These are phyloP conservation scores for Phyllostachys edulis DNA, from an alignment of 176 grass and related monocot species.

Conservation along the genomic window DNA sequence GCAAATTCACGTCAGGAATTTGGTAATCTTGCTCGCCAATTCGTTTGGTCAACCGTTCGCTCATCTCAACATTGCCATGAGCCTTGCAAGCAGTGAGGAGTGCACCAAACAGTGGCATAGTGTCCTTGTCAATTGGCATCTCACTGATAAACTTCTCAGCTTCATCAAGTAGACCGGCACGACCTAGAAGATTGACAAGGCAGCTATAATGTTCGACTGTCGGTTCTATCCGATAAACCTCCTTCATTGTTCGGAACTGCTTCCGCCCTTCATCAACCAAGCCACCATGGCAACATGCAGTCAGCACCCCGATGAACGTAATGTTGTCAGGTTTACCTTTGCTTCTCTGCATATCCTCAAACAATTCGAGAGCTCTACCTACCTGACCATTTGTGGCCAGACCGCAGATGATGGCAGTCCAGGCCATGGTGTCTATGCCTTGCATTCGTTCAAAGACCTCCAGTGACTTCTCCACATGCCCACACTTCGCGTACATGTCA, in stretches of 20 bases:
- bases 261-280: constrained; percentile 57
- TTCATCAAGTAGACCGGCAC: constrained; percentile 59
- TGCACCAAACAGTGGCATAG: constrained; percentile 53
- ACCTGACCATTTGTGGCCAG: constrained; percentile 56
- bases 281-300: constrained; percentile 65
- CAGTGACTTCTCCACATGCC: constrained; percentile 44
- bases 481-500: constrained; percentile 68
- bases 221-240: constrained; percentile 48
- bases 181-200: constrained; percentile 59
- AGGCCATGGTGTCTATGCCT: constrained; percentile 40
- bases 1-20: constrained; percentile 50
- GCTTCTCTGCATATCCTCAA: constrained; percentile 48
- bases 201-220: constrained; percentile 65
- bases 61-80: constrained; percentile 56
- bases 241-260: constrained; percentile 50
- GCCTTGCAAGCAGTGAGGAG: constrained; percentile 59
- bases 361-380: constrained; percentile 56
- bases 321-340: constrained; percentile 45
- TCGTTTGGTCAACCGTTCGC: constrained; percentile 45
- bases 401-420: constrained; percentile 68
- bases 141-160: constrained; percentile 51
- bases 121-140: constrained; percentile 38
- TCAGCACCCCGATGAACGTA: constrained; percentile 57
- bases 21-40: constrained; percentile 33
- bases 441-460: constrained; percentile 45